Percentiles rank a stretch among this genome's conserved stretches.
phyloP scores from a whole-genome alignment of 352 stramenopile genomes.

The Pelagophyceae sp. region DNA sequence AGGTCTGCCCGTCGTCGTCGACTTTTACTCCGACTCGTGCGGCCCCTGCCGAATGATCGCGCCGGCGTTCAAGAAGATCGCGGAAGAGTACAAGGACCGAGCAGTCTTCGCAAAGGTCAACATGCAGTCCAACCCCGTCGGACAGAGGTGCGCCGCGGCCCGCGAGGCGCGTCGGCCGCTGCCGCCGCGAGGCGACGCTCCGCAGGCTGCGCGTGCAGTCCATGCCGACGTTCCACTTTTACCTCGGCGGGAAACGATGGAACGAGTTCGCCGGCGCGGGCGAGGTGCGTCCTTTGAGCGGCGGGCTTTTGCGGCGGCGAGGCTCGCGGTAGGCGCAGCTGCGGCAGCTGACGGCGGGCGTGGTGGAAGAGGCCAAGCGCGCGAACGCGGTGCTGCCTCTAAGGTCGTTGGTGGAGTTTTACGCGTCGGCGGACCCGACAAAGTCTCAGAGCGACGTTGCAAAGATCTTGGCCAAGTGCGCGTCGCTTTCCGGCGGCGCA shows the following conservation, averaged over 20 bases:
- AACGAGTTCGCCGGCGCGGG: constrained; percentile 56
- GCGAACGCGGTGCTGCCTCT: constrained; percentile 49
- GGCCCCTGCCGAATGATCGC: constrained; percentile 62
- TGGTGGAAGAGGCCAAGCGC: constrained; percentile 42
- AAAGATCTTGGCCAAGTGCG: constrained; percentile 53
- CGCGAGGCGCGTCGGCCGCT: no score
- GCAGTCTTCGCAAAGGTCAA: constrained; percentile 68
- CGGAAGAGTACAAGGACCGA: constrained; percentile 47
- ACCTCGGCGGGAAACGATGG: constrained; percentile 49
- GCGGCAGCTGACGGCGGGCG: constrained; percentile 43
- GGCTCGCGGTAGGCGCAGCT: constrained; percentile 32
- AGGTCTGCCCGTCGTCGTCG: constrained; percentile 61
- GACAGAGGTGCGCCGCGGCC: neutral
- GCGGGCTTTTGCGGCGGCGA: neutral
- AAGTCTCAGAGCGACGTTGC: constrained; percentile 46
- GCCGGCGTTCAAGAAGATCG: constrained; percentile 62
- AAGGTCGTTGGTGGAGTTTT: constrained; percentile 48
- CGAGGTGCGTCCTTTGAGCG: constrained; percentile 28
- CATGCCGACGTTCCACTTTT: constrained; percentile 64
- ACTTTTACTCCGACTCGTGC: constrained; percentile 59
- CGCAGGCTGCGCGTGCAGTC: constrained; percentile 46
- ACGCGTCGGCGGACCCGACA: constrained; percentile 43
- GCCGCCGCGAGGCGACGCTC: no score
- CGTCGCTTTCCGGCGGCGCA: constrained; percentile 30
- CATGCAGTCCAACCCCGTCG: constrained; percentile 31